Conservation (phyloP, 176 grass and related monocot species). For the Oryza glumipatula region DNA sequence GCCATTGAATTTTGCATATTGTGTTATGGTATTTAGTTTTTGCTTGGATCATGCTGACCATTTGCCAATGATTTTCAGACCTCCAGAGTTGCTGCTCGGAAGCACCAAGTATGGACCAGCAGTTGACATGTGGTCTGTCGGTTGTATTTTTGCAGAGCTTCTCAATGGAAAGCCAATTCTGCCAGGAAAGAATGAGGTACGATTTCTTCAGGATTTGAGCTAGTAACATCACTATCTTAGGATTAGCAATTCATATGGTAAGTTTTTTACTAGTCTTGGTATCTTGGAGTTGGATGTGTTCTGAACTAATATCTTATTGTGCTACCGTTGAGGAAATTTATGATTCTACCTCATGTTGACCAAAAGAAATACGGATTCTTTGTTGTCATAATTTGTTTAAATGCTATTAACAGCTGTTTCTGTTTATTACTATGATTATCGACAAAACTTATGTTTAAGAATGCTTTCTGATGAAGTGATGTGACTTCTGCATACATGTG, state of each 20-base stretch:
- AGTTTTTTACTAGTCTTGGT: background rate
- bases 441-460: background rate
- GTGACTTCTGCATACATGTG: background rate
- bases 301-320: constrained; percentile 7
- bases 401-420: background rate
- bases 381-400: background rate
- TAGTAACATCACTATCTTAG: background rate
- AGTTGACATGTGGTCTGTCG: constrained; percentile 99
- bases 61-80: constrained; percentile 61
- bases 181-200: constrained; percentile 91
- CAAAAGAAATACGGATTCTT: background rate
- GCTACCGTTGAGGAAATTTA: background rate
- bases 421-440: background rate
- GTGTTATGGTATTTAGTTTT: background rate
- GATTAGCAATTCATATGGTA: background rate
- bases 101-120: constrained; percentile 84
- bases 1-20: constrained; percentile 26
- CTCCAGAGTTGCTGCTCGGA: constrained; percentile 86
- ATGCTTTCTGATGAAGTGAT: constrained; percentile 7
- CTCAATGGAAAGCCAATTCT: constrained; percentile 87
- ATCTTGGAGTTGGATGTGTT: constrained; percentile 11
- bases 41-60: background rate
- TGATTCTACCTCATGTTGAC: background rate
- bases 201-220: constrained; percentile 27
- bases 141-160: constrained; percentile 97